Evolutionary conservation across 228 moss, liverwort and hornwort genomes (phyloP).

Genomic region (Sphagnum magellanicum): DNA sequence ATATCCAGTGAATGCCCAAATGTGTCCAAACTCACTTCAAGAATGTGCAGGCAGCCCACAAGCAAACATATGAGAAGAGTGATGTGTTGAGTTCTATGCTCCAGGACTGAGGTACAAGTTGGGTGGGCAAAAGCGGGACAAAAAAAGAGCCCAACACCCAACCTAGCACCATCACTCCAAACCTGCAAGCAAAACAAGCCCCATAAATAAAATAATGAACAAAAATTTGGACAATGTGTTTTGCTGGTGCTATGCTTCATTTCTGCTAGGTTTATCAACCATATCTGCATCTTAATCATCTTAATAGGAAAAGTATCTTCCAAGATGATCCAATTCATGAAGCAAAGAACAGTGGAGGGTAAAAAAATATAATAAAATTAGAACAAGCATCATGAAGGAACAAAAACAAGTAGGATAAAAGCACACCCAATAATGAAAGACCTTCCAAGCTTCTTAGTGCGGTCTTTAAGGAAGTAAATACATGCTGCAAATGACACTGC

Average conservation of each 20-base stretch:
- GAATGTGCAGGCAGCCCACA: slow-evolving; percentile 45
- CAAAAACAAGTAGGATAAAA: background rate
- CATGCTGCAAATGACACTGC: slow-evolving; percentile 44
- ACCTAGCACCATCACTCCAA: slow-evolving; percentile 28
- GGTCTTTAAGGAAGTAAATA: slow-evolving; percentile 46
- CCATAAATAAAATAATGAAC: no score
- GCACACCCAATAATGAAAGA: slow-evolving; percentile 30
- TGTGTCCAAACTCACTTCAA: slow-evolving; percentile 14
- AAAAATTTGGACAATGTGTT: no score
- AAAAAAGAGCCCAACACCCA: slow-evolving; percentile 1
- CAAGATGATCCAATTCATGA: no score
- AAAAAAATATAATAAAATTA: background rate
- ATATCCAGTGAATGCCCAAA: no score
- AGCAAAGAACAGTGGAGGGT: no score
- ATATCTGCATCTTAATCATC: no score
- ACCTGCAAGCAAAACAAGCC: slow-evolving; percentile 12
- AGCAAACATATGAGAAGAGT: slow-evolving; percentile 30
- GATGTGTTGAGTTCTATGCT: slow-evolving; percentile 39
- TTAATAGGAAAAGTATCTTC: no score
- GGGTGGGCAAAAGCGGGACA: slow-evolving; percentile 34
- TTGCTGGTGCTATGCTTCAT: no score
- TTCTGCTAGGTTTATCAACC: no score
- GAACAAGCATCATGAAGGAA: no score
- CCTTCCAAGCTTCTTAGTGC: slow-evolving; percentile 44
- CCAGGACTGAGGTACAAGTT: slow-evolving; percentile 40